These are phyloP conservation scores for Cladosporium sphaerospermum DNA, from an alignment of 2,329 filamentous ascomycete species.

Conservation along the genomic window DNA sequence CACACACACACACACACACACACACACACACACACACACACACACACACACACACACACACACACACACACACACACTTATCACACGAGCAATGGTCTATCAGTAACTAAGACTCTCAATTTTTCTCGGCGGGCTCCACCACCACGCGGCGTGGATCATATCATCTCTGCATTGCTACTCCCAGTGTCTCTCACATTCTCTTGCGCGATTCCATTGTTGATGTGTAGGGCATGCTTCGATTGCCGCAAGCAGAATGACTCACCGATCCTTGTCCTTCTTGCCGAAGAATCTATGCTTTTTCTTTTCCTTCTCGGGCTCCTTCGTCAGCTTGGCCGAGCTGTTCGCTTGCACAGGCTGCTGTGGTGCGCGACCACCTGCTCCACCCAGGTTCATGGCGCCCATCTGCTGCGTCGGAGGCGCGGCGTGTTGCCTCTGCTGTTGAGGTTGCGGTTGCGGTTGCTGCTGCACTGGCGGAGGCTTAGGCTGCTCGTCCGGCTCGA, in stretches of 20 bases:
- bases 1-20: no score
- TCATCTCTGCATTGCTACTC: no score
- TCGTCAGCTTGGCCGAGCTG: conserved; percentile 45
- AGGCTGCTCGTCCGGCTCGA: conserved; percentile 61
- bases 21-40: no score
- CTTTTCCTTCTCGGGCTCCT: conserved; percentile 50
- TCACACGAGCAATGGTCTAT: no score
- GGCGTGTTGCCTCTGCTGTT: conserved; percentile 15
- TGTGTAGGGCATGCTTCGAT: no score
- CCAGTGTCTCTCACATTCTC: no score
- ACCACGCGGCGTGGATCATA: no score
- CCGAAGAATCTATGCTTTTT: conserved; percentile 49
- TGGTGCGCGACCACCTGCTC: conserved; percentile 20
- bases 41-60: no score
- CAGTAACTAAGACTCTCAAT: no score
- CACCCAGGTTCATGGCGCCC: conserved; percentile 48
- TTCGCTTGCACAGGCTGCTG: conserved; percentile 23
- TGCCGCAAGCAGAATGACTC: neutral
- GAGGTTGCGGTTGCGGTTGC: conserved; percentile 26
- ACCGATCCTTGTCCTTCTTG: conserved; percentile 28
- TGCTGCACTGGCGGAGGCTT: conserved; percentile 49
- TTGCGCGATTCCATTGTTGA: no score
- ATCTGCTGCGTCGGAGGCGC: conserved; percentile 48
- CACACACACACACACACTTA: no score
- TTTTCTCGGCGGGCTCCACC: no score